Evolutionary conservation across 441 rosid species (phyloP).

Genomic region (Viola pubescens): DNA sequence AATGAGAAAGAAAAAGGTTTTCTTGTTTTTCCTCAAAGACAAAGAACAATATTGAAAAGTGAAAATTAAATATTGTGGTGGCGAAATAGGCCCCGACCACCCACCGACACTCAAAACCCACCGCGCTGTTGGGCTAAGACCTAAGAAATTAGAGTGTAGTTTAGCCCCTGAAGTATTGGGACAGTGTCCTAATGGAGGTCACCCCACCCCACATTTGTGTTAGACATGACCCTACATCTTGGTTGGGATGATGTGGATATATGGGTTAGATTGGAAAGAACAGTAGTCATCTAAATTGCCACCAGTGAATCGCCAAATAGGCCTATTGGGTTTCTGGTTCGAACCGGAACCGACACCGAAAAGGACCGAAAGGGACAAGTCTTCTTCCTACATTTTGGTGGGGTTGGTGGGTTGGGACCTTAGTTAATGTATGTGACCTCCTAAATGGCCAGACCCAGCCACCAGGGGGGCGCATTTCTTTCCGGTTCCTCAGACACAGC

Average conservation of each 20-base stretch:
- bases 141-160: background rate
- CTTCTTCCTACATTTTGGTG: slow-evolving; percentile 6
- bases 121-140: background rate
- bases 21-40: background rate
- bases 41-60: background rate
- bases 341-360: slow-evolving; percentile 32
- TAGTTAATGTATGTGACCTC: background rate
- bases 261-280: slow-evolving; percentile 14
- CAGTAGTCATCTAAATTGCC: slow-evolving; percentile 7
- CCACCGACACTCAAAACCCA: slow-evolving; percentile 40
- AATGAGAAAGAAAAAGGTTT: slow-evolving; percentile 6
- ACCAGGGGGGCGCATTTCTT: background rate
- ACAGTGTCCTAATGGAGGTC: slow-evolving; percentile 29
- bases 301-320: slow-evolving; percentile 6
- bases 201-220: slow-evolving; percentile 33
- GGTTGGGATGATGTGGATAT: slow-evolving; percentile 43
- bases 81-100: slow-evolving; percentile 25
- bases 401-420: background rate
- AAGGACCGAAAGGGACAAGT: background rate
- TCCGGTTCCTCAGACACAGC: slow-evolving; percentile 17
- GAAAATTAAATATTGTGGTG: too few species aligned
- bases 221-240: slow-evolving; percentile 37
- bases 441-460: too few species aligned
- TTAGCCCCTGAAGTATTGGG: slow-evolving; percentile 33
- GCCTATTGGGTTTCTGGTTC: slow-evolving; percentile 17